These are phyloP conservation scores for Desmodesmus armatus DNA, from an alignment of 139 green algal species.

Conservation along the genomic window DNA sequence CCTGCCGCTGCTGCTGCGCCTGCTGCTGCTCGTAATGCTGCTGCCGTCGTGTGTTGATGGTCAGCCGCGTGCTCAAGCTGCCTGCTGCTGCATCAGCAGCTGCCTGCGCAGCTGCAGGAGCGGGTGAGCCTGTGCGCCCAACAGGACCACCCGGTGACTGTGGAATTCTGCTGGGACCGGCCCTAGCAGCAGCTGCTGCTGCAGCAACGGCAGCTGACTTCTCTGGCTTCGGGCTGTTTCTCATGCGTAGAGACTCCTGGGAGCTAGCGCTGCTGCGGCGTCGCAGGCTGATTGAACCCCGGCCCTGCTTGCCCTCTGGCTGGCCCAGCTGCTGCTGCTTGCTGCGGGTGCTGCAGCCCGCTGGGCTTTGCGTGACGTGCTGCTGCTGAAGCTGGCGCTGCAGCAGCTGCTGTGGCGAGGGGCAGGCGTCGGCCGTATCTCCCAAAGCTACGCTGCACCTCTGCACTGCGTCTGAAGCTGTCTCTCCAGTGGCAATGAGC, in stretches of 20 bases:
- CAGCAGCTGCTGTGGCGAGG: background rate
- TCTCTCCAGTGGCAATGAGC: background rate
- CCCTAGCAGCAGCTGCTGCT: background rate
- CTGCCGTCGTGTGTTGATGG: too few relatives aligned
- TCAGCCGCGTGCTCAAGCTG: background rate
- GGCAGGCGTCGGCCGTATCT: background rate
- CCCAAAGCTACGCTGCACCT: too few relatives aligned
- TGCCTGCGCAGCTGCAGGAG: background rate
- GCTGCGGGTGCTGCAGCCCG: too few relatives aligned
- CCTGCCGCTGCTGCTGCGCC: background rate
- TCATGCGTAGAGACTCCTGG: too few relatives aligned
- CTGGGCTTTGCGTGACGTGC: background rate
- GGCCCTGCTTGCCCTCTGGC: background rate
- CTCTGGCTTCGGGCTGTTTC: too few relatives aligned
- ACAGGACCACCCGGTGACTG: background rate
- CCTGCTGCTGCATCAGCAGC: background rate
- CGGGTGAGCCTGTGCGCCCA: background rate
- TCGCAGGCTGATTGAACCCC: too few relatives aligned
- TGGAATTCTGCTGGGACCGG: background rate
- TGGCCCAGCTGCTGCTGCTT: background rate
- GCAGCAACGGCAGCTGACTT: too few relatives aligned
- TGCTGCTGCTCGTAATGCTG: too few relatives aligned
- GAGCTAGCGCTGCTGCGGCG: background rate
- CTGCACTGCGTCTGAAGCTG: background rate
- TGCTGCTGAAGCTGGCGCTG: conserved; percentile 8